phyloP scores from a whole-genome alignment of 805 yeast species.

The Starmerella apicola region DNA sequence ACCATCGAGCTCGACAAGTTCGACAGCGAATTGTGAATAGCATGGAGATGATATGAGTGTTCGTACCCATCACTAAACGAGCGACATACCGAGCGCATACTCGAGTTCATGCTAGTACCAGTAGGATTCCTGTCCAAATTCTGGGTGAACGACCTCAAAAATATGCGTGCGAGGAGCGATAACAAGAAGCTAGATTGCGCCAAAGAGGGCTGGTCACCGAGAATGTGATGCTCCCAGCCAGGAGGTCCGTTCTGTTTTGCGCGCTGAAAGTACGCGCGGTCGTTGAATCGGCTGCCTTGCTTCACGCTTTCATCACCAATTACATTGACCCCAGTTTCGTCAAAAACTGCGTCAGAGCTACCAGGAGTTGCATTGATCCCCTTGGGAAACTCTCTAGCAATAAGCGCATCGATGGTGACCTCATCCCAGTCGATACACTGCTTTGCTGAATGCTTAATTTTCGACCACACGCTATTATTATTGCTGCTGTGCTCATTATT shows the following conservation, averaged over 20 bases:
- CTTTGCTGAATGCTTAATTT: conserved; percentile 9
- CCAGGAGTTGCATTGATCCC: not conserved
- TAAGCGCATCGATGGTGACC: conserved; percentile 27
- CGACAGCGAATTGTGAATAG: conserved; percentile 7
- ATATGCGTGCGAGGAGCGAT: too few relatives aligned
- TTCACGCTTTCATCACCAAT: not conserved
- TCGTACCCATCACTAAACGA: not conserved
- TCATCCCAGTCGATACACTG: conserved; percentile 25
- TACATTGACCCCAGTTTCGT: too few relatives aligned
- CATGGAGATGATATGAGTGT: conserved; percentile 9
- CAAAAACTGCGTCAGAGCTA: too few relatives aligned
- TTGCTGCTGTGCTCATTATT: not conserved
- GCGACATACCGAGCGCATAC: too few relatives aligned
- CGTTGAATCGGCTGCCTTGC: not conserved
- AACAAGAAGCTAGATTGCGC: too few relatives aligned
- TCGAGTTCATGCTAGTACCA: too few relatives aligned
- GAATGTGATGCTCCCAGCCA: conserved; percentile 17
- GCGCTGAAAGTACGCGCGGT: conserved; percentile 2
- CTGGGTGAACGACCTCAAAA: too few relatives aligned
- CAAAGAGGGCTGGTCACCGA: conserved; percentile 1
- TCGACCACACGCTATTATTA: conserved; percentile 9
- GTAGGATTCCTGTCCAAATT: too few relatives aligned
- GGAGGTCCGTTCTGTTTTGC: conserved; percentile 12
- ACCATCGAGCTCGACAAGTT: conserved; percentile 6
- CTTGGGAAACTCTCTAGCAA: conserved; percentile 21